A percentile compares a stretch with the other conserved stretches of the same genome.
These are phyloP conservation scores for Hanseniaspora pseudoguilliermondii DNA, from an alignment of 805 yeast species.

Conservation along the genomic window DNA sequence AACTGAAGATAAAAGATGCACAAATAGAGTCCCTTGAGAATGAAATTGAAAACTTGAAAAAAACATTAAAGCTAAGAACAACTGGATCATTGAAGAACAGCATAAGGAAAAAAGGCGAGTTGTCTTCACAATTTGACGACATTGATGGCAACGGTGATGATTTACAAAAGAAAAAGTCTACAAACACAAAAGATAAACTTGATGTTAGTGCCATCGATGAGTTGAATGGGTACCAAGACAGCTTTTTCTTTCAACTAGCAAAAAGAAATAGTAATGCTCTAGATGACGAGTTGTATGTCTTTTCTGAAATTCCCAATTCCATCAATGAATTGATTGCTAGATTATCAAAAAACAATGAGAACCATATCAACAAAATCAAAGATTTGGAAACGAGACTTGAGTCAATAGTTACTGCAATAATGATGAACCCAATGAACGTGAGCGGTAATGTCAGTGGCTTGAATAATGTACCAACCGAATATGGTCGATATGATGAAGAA, in stretches of 20 bases:
- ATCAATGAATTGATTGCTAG: constrained; percentile 37
- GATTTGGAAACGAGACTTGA: constrained; percentile 56
- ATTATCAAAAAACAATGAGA: constrained; percentile 36
- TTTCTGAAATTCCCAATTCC: constrained; percentile 30
- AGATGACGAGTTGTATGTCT: constrained; percentile 12
- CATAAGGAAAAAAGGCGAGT: background rate
- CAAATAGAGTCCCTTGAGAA: constrained; percentile 35
- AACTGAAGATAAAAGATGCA: constrained; percentile 43
- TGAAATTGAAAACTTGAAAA: constrained; percentile 32
- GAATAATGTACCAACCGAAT: constrained; percentile 32
- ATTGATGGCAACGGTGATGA: background rate
- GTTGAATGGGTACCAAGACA: constrained; percentile 6
- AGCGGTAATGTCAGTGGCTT: background rate
- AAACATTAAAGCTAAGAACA: constrained; percentile 24
- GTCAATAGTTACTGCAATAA: constrained; percentile 43
- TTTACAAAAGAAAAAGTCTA: background rate
- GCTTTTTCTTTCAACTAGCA: constrained; percentile 6
- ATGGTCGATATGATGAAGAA: constrained; percentile 59
- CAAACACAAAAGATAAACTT: constrained; percentile 2
- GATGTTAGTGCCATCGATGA: background rate
- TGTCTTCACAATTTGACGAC: background rate
- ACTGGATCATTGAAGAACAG: constrained; percentile 13
- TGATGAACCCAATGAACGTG: constrained; percentile 32
- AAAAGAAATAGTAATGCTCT: constrained; percentile 16
- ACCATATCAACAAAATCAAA: constrained; percentile 39